Evolutionary conservation across 306 rosid species (phyloP).

Genomic region (Cicer judaicum): DNA sequence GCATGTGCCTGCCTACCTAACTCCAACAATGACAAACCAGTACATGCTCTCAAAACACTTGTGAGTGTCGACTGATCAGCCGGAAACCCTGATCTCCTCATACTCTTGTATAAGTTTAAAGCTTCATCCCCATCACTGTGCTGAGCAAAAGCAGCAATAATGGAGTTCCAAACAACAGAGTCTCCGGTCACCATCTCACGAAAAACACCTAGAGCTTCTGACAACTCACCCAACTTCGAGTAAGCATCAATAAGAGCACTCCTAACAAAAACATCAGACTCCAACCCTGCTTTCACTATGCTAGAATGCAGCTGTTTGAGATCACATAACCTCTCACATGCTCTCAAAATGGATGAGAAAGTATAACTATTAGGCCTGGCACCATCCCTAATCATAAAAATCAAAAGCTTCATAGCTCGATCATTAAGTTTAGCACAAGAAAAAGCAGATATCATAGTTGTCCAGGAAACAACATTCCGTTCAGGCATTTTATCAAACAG

Average conservation of each 20-base stretch:
- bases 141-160: slow-evolving; percentile 86
- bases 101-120: slow-evolving; percentile 62
- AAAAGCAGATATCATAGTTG: slow-evolving; percentile 77
- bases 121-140: slow-evolving; percentile 84
- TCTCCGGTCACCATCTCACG: slow-evolving; percentile 74
- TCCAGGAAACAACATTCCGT: slow-evolving; percentile 83
- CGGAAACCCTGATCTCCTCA: slow-evolving; percentile 66
- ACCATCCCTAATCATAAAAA: slow-evolving; percentile 77
- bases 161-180: slow-evolving; percentile 85
- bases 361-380: slow-evolving; percentile 83
- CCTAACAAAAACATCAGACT: slow-evolving; percentile 80
- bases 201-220: slow-evolving; percentile 60
- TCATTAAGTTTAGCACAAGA: slow-evolving; percentile 56
- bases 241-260: slow-evolving; percentile 77
- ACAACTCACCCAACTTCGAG: slow-evolving; percentile 73
- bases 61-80: slow-evolving; percentile 75
- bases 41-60: slow-evolving; percentile 83
- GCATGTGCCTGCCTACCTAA: slow-evolving; percentile 82
- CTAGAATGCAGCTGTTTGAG: slow-evolving; percentile 72
- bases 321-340: slow-evolving; percentile 61
- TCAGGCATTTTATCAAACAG: slow-evolving; percentile 85
- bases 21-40: slow-evolving; percentile 71
- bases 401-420: slow-evolving; percentile 63
- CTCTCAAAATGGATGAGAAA: slow-evolving; percentile 80
- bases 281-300: slow-evolving; percentile 71